Evolutionary conservation across 1,284 basidiomycete genomes (phyloP), one percentile per base, ranked within the genome.

Genomic region (Leccinum fallax): DNA sequence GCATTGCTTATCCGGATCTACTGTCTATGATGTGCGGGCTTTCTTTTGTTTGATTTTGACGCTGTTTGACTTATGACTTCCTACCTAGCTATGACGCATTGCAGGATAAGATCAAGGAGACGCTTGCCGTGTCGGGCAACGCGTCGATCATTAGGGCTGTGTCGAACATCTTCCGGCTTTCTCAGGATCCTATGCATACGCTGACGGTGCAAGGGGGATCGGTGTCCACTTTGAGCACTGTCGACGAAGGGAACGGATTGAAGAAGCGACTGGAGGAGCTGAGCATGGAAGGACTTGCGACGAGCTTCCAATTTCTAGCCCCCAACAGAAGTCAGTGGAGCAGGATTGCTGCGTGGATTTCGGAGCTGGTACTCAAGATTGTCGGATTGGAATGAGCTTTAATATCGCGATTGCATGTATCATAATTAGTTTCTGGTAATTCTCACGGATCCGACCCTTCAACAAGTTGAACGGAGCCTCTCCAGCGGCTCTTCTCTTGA

Each of bases 51-150:
- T 48, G 59, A 58, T 48, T 24, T 52, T 61, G 59, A 53, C 36
- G 52, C 30, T 34, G 19, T 55, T 34, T 54, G 30, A 59, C 66
- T 65, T 24, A 64, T 66, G 51, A 57, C 61, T 57, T 30, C 8
- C 5, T 30, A 36, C 36, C 8, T 64, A 94, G 92, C 15, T 94
- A 93, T 69, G 92, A 94, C 62, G 83, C 83, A 52, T 72, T 95
- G 54, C 87, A 93, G 69, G 92, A 93, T 58, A 86, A 87, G 63
- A 86, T 95, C 71, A 88, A 86, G 65, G 88, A 90, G n/a, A 83
- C 86, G 0, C 87, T 95, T 66, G 83, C 86, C 30, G 89, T 85
- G 59, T 89, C 90, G 1, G 85, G 89, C 7, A 93, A 91, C 64
- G 81, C 90, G 3, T 78, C 82, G 2, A 89, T 94, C 66, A 84